phyloP scores from a whole-genome alignment of 2,329 filamentous ascomycete species.

The Colletotrichum gigasporum region DNA sequence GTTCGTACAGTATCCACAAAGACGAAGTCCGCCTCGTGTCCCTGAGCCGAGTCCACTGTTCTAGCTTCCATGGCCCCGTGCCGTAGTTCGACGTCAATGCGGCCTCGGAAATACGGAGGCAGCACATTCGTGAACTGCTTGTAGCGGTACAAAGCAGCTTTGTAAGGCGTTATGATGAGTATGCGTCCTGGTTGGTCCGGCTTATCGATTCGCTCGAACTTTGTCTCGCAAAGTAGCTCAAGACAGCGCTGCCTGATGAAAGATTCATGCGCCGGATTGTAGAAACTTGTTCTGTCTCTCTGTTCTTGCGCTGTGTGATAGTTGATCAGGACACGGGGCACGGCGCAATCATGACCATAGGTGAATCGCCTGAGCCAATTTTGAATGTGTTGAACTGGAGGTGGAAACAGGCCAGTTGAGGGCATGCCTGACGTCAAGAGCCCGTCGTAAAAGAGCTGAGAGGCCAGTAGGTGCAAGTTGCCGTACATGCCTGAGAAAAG shows the following conservation, averaged over 20 bases:
- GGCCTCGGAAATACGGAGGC: slow-evolving; percentile 2
- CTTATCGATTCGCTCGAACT: slow-evolving; percentile 43
- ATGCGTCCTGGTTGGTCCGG: slow-evolving; percentile 43
- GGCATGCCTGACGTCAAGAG: slow-evolving; percentile 47
- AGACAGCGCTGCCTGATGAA: slow-evolving; percentile 47
- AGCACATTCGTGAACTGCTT: slow-evolving; percentile 14
- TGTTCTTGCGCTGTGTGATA: slow-evolving; percentile 39
- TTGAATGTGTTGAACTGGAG: slow-evolving; percentile 39
- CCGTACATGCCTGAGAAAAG: slow-evolving; percentile 37
- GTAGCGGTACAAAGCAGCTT: slow-evolving; percentile 48
- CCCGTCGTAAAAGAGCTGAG: slow-evolving; percentile 50
- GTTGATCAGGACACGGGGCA: slow-evolving; percentile 50
- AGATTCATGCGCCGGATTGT: slow-evolving; percentile 48
- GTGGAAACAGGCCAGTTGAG: slow-evolving; percentile 37
- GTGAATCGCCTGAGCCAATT: slow-evolving; percentile 40
- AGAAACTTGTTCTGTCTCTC: slow-evolving; percentile 46
- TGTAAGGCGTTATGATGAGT: slow-evolving; percentile 57
- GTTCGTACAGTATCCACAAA: slow-evolving; percentile 58
- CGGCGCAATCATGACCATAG: slow-evolving; percentile 29
- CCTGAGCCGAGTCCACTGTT: slow-evolving; percentile 56
- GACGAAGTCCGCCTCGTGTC: slow-evolving; percentile 58
- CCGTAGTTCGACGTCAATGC: background rate
- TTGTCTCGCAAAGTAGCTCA: slow-evolving; percentile 40
- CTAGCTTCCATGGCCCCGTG: slow-evolving; percentile 34
- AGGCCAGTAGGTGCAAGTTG: slow-evolving; percentile 51